Evolutionary conservation across 768 basidiomycete genomes (phyloP), one percentile per base, ranked within the genome.

Genomic region (Holtermannia corniformis): DNA sequence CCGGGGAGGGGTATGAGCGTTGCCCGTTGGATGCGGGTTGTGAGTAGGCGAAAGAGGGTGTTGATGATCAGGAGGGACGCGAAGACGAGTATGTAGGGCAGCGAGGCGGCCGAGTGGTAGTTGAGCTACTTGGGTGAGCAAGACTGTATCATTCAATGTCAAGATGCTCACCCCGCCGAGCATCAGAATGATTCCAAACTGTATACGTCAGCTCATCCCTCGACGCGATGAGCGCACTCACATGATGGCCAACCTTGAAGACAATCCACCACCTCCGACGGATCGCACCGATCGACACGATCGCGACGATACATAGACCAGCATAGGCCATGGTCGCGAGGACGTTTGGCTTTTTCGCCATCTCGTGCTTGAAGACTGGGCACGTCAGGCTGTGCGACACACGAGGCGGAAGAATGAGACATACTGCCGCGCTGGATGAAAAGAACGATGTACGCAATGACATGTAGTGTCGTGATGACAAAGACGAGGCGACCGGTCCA

Each of bases 201-300:
- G 44, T 32, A 3, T 16, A 26, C 19, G 42, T n/a, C 24, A 21
- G n/a, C n/a, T 10, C 43, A 7, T 7, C 22, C 7, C 22, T 20
- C 41, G 16, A 51, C 13, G 22, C 24, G 1, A 3, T 21, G 1
- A 40, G 11, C 0, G n/a, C 7, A 53, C 59, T 23, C 49, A 57
- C 59, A 49, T 63, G 62, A 45, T 63, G 62, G 2, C 59, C 56
- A 23, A 58, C 47, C 40, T 63, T 63, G 57, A 63, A 63, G 0
- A 60, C 27, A 20, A 47, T 47, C 52, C 59, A 63, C 56, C 57
- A 58, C 16, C 59, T 50, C 26, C 50, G 41, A 3, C 58, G 47
- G 22, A 60, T 45, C 11, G 54, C 49, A 12, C 58, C 44, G 21
- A 56, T 53, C 1, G 51, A 52, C 21, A 49, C 51, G 44, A 60